Conservation (phyloP, 73 alveolate genomes). For the Tetrahymena malaccensis region DNA sequence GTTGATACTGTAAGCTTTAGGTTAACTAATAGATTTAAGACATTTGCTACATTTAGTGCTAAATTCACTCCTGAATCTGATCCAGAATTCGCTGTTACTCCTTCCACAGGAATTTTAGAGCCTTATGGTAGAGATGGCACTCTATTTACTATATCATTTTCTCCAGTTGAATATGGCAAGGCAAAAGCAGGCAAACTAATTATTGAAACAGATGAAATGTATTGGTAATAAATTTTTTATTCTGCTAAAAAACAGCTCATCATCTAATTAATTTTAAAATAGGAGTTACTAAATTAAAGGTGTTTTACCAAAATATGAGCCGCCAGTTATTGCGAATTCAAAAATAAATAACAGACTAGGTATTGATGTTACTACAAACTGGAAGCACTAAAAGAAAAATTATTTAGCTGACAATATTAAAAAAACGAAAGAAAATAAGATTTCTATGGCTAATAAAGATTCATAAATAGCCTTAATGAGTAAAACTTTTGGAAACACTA, state of each 20-base stretch:
- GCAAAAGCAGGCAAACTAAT: constrained; percentile 17
- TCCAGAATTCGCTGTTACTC: constrained; percentile 34
- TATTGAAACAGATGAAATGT: constrained; percentile 38
- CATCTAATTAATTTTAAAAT: neutral
- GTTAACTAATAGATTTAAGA: constrained; percentile 16
- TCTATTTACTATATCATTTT: constrained; percentile 13
- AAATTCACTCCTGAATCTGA: constrained; percentile 37
- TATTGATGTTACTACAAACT: neutral
- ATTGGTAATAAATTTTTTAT: neutral
- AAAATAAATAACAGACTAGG: neutral
- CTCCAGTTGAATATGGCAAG: constrained; percentile 34
- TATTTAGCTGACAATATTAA: neutral
- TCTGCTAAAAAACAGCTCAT: neutral
- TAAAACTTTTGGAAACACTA: neutral
- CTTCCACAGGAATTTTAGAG: constrained; percentile 15
- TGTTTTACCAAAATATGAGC: constrained; percentile 94
- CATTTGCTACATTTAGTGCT: constrained; percentile 29
- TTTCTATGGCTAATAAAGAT: neutral
- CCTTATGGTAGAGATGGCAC: constrained; percentile 46
- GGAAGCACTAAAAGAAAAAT: neutral
- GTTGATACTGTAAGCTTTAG: constrained; percentile 19
- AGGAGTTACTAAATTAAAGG: constrained; percentile 89
- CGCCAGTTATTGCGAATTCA: constrained; percentile 48
- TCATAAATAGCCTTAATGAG: neutral
- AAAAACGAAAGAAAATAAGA: neutral